Evolutionary conservation across 176 grass and related monocot genomes (phyloP).

Genomic region (Areca catechu): DNA sequence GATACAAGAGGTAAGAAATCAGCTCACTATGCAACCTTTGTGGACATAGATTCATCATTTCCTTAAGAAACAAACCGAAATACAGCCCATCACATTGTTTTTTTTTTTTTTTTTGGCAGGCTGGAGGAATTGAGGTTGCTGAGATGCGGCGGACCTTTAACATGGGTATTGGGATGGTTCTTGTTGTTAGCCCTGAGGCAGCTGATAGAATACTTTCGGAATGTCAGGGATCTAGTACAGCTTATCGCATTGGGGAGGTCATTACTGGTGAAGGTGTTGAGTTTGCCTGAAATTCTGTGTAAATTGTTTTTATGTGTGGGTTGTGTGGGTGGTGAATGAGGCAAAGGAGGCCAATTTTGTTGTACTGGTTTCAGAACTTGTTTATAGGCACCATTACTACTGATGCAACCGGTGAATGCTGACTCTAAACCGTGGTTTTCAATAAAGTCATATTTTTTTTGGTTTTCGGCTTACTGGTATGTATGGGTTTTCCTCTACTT

Average conservation of each 20-base stretch:
- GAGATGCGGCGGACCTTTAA: constrained; percentile 95
- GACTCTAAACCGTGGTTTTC: too few species aligned
- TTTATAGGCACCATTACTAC: too few species aligned
- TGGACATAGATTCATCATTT: neutral
- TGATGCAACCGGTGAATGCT: too few species aligned
- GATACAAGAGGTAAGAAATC: constrained; percentile 47
- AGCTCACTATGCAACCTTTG: neutral
- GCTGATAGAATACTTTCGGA: constrained; percentile 38
- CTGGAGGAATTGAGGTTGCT: constrained; percentile 61
- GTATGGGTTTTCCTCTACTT: too few species aligned
- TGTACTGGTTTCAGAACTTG: too few species aligned
- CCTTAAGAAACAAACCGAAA: too few species aligned
- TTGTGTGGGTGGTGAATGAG: too few species aligned
- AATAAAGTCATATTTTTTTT: too few species aligned
- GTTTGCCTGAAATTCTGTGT: constrained; percentile 23
- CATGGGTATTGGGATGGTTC: constrained; percentile 90
- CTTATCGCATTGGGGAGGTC: constrained; percentile 82
- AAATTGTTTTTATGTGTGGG: too few species aligned
- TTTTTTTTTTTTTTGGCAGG: constrained; percentile 24
- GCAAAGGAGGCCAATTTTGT: too few species aligned
- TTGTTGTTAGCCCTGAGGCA: constrained; percentile 48
- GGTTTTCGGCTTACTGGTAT: too few species aligned
- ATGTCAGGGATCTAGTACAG: constrained; percentile 3
- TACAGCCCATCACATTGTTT: too few species aligned
- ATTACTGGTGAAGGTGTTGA: constrained; percentile 54